Conservation (phyloP, 1,284 basidiomycete genomes). For the Ceratobasidium sp. region DNA sequence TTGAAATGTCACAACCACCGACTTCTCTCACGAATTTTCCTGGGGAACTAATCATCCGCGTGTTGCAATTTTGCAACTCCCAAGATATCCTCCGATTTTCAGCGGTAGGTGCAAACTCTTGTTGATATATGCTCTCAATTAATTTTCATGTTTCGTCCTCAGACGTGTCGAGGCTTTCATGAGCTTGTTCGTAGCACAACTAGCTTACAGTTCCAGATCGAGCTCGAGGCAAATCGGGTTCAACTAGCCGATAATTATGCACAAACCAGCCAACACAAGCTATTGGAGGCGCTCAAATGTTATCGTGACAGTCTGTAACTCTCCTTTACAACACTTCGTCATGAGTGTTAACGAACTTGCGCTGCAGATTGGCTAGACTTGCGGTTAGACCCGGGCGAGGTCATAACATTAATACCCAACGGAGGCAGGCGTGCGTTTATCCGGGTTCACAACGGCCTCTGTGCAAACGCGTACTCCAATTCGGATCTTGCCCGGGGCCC, state of each 20-base stretch:
- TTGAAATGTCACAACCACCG: background rate
- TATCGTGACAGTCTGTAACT: background rate
- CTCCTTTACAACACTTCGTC: no score
- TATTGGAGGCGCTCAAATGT: background rate
- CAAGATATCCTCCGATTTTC: constrained; percentile 6
- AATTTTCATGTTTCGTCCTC: no score
- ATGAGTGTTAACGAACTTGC: background rate
- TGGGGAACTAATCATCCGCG: background rate
- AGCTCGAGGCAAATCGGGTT: background rate
- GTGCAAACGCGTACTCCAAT: background rate
- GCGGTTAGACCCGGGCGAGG: background rate
- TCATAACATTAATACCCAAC: background rate
- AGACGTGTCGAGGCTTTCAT: constrained; percentile 1
- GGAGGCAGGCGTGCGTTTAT: background rate
- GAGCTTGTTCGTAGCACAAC: background rate
- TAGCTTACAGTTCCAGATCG: constrained; percentile 8
- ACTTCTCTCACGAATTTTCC: background rate
- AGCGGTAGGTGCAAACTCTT: background rate
- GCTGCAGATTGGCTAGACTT: constrained; percentile 19
- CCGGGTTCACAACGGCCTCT: background rate
- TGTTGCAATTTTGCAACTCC: background rate
- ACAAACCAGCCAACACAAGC: background rate
- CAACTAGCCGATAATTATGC: background rate
- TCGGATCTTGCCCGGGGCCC: background rate
- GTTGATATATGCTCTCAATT: background rate